Percentiles rank a stretch among this genome's conserved stretches.
These are phyloP conservation scores for Aotearoamyces nothofagi DNA, from an alignment of 2,329 filamentous ascomycete species.

Conservation along the genomic window DNA sequence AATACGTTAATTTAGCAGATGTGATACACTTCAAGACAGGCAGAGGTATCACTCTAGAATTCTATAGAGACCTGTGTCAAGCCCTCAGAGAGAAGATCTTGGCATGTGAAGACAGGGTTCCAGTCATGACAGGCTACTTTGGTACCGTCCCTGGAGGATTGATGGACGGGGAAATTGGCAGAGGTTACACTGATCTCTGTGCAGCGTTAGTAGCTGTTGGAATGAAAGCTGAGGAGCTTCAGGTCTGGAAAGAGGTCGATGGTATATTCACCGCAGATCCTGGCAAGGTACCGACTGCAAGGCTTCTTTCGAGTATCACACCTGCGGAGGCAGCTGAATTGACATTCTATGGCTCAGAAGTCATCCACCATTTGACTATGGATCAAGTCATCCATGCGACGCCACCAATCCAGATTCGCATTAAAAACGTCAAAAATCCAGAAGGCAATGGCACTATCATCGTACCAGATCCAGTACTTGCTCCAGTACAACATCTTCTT, in stretches of 20 bases:
- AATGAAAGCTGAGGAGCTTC: conserved; percentile 72
- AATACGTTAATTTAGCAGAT: conserved; percentile 83
- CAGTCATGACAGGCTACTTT: conserved; percentile 86
- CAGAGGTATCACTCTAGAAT: conserved; percentile 46
- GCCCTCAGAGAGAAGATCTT: conserved; percentile 48
- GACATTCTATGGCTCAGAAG: conserved; percentile 88
- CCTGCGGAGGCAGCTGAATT: conserved; percentile 90
- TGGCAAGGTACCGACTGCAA: conserved; percentile 82
- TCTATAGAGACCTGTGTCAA: conserved; percentile 51
- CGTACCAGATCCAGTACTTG: conserved; percentile 52
- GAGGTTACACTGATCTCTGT: conserved; percentile 93
- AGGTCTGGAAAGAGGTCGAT: conserved; percentile 99
- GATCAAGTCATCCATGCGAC: conserved; percentile 80
- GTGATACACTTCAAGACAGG: conserved; percentile 52
- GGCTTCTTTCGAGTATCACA: conserved; percentile 75
- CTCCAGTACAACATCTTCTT: conserved; percentile 40
- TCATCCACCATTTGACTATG: conserved; percentile 98
- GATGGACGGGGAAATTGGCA: conserved; percentile 74
- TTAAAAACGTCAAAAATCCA: conserved; percentile 86
- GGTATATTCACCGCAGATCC: conserved; percentile 80
- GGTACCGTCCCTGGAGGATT: conserved; percentile 83
- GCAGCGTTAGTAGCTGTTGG: conserved; percentile 85
- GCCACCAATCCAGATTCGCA: conserved; percentile 68
- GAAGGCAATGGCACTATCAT: conserved; percentile 67
- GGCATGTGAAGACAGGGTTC: conserved; percentile 51